A percentile compares a stretch with the other conserved stretches of the same genome.
phyloP scores from a whole-genome alignment of 441 rosid species.

The Populus hybrid region DNA sequence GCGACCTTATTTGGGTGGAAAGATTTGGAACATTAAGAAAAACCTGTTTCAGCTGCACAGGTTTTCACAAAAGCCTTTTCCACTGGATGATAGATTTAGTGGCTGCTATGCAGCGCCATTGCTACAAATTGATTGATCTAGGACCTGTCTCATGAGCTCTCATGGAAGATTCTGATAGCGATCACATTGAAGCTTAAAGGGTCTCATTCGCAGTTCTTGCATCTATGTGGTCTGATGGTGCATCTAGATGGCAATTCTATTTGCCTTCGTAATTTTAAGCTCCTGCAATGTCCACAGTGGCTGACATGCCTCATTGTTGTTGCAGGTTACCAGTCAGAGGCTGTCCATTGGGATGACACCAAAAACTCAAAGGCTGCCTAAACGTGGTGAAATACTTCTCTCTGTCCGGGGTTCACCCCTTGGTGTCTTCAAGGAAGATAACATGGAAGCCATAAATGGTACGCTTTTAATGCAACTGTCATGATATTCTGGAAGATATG shows the following conservation, averaged over 20 bases:
- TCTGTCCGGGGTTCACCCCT: slow-evolving; percentile 91
- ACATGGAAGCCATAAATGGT: slow-evolving; percentile 89
- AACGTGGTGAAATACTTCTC: slow-evolving; percentile 83
- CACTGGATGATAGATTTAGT: neutral
- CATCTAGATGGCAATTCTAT: neutral
- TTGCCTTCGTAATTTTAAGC: neutral
- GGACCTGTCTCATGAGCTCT: neutral
- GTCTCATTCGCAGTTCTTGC: neutral
- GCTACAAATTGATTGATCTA: neutral
- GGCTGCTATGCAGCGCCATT: neutral
- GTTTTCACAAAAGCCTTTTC: neutral
- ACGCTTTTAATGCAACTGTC: slow-evolving; percentile 15
- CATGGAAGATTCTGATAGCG: neutral
- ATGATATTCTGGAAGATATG: neutral
- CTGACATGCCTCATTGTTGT: slow-evolving; percentile 4
- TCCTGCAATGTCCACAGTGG: neutral
- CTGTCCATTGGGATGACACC: slow-evolving; percentile 92
- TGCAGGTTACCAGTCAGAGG: slow-evolving; percentile 68
- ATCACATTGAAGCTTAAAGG: slow-evolving; percentile 2
- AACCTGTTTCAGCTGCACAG: neutral
- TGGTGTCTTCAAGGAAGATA: slow-evolving; percentile 77
- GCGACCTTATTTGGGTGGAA: neutral
- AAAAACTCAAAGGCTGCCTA: slow-evolving; percentile 69
- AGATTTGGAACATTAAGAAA: neutral
- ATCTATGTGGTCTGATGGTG: neutral